Evolutionary conservation across 139 green algal species (phyloP), one percentile per base, ranked within the genome.

Genomic region (Chlorella sp.): DNA sequence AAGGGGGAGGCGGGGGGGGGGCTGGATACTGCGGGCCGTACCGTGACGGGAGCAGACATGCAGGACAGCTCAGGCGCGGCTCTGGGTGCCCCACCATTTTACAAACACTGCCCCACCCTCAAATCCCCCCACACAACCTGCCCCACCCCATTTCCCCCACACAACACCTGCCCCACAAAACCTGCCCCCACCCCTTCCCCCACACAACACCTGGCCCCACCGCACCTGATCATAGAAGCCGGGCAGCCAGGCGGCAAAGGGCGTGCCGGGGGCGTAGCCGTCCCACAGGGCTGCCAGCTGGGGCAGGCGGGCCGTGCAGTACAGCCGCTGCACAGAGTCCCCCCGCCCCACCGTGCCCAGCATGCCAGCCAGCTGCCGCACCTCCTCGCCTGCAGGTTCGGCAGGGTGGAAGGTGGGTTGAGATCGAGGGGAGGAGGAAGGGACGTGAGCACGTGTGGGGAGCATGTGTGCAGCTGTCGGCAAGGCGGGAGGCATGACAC

Each of bases 151-250:
- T n/a, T n/a, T n/a, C n/a, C n/a, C n/a, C n/a, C n/a, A n/a, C n/a
- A n/a, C n/a, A n/a, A n/a, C n/a, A n/a, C n/a, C n/a, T n/a, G n/a
- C n/a, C n/a, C n/a, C n/a, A n/a, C n/a, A n/a, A 57, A 57, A 57
- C 48, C 9, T 57, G 9, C 48, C 9, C 48, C 9, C 48, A 9
- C 7, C 48, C 48, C 48, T 9, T 5, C 48, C 48, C 48, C 48
- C 5, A 5, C 48, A 57, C 5, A 57, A 57, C 48, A 57, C 40
- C 19, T 32, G 7, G 81, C 83, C 34, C 64, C 66, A 61, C 81
- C 85, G 26, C 87, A 86, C 87, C 78, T 94, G 91, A 37, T 96
- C 94, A 84, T 96, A 98, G 71, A 97, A 96, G 19, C 42, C 78
- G 64, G 94, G 90, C 37, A 98, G 90, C 95, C 94, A 97, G 75